Base-by-base conservation (phyloP, 495 filamentous ascomycete genomes). In the Aspergillus nanangensis region DNA sequence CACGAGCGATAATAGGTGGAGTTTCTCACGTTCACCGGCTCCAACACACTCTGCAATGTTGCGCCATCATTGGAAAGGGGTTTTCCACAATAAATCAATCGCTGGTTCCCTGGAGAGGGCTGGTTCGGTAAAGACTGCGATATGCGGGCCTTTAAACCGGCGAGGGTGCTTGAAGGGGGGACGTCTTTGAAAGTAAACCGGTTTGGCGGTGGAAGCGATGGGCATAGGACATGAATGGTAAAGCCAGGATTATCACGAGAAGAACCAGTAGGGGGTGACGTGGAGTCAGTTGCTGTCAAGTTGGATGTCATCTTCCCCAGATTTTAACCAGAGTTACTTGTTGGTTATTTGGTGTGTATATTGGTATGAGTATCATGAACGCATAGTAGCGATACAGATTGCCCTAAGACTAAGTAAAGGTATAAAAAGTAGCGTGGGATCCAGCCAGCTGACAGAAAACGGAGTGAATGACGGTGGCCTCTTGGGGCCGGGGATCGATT, bases 1-100 rank as follows among this genome's bases (percentile, higher is more conserved):
- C 31, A 40, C 7, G 23, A 13, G 23, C 9, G 2, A 3, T 7
- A 43, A 24, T 42, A n/a, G 19, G 40, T 40, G 19, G 5, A 24
- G 21, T 36, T 9, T 67, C 78, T 53, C 67, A 87, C 84, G 47
- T 73, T 55, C 22, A 76, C 62, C 38, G 72, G 63, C 3, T 74
- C 74, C 53, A 89, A 77, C 0, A 87, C 58, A 14, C 78, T 75
- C 34, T 69, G 51, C 57, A 90, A 65, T 0, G 72, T 83, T 21
- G 73, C 70, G 14, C 51, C 63, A 15, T 82, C 74, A 46, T 74
- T 70, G 15, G 61, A 47, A 15, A 88, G 66, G 25, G 79, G 61
- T 38, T 77, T 78, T 7, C 86, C 86, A 45, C 77, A 67, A 50
- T 86, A 81, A 20, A 89, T 88, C 34, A 90, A 57, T 9, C 83